These are phyloP conservation scores for Teunomyces pallodes DNA, from an alignment of 805 yeast genomes.

Conservation along the genomic window DNA sequence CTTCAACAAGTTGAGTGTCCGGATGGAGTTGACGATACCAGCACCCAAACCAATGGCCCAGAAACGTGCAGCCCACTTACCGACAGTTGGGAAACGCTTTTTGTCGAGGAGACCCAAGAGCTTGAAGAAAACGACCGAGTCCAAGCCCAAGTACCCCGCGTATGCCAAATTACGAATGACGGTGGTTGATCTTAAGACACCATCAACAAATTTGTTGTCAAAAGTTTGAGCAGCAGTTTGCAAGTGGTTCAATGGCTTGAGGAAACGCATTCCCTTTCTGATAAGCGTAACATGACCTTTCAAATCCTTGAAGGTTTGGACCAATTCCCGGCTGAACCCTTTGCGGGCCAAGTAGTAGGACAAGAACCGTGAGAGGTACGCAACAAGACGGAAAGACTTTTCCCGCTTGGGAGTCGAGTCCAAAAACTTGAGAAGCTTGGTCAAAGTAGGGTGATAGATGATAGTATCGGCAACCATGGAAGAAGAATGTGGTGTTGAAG, in stretches of 20 bases:
- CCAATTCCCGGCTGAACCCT: slow-evolving; percentile 49
- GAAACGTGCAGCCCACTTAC: slow-evolving; percentile 61
- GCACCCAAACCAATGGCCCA: slow-evolving; percentile 75
- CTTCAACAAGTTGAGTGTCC: slow-evolving; percentile 42
- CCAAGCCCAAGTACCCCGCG: slow-evolving; percentile 61
- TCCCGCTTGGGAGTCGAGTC: slow-evolving; percentile 76
- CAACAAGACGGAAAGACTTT: slow-evolving; percentile 73
- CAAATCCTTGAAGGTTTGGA: slow-evolving; percentile 51
- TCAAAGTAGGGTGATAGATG: slow-evolving; percentile 70
- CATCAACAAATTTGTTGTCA: slow-evolving; percentile 69
- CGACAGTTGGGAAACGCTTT: slow-evolving; percentile 46
- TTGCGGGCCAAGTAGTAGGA: slow-evolving; percentile 57
- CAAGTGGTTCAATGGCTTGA: slow-evolving; percentile 75
- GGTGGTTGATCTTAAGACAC: slow-evolving; percentile 50
- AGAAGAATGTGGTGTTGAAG: background rate
- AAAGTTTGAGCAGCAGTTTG: slow-evolving; percentile 65
- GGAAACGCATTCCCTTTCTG: slow-evolving; percentile 80
- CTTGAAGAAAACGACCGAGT: slow-evolving; percentile 60
- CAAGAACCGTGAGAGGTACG: slow-evolving; percentile 75
- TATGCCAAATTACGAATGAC: slow-evolving; percentile 59
- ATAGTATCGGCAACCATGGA: slow-evolving; percentile 62
- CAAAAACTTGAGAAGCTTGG: slow-evolving; percentile 58
- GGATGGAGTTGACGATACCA: slow-evolving; percentile 57
- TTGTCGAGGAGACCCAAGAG: slow-evolving; percentile 54
- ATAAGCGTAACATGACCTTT: slow-evolving; percentile 63